Evolutionary conservation across 805 yeast genomes (phyloP).

Genomic region (Sugiyamaella marilandica): DNA sequence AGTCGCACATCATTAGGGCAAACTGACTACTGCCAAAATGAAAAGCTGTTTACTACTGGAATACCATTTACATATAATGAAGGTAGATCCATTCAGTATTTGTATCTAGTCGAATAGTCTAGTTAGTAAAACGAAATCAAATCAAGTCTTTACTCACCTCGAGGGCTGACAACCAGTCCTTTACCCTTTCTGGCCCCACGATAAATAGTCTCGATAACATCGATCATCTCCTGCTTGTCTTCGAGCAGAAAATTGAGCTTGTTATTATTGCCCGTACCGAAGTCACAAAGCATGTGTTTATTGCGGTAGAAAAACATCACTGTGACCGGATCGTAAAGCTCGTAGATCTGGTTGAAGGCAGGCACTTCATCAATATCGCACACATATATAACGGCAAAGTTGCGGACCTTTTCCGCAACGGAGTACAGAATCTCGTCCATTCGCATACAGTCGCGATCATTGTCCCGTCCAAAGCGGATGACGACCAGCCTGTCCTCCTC

Average conservation of each 20-base stretch:
- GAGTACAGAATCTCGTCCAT: conserved; percentile 84
- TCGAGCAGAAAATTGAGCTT: conserved; percentile 77
- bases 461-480: conserved; percentile 80
- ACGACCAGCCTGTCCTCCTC: conserved; percentile 88
- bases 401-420: conserved; percentile 76
- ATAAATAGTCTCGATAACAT: conserved; percentile 82
- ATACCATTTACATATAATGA: too few species aligned
- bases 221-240: conserved; percentile 85
- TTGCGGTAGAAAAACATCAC: conserved; percentile 91
- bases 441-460: conserved; percentile 71
- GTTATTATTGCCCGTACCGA: conserved; percentile 96
- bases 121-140: conserved; percentile 1
- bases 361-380: conserved; percentile 88
- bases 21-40: too few species aligned
- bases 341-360: conserved; percentile 88
- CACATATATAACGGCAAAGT: conserved; percentile 81
- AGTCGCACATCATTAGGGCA: too few species aligned
- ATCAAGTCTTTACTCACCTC: conserved; percentile 25
- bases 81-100: conserved; percentile 16
- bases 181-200: conserved; percentile 90
- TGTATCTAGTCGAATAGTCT: conserved; percentile 25
- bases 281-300: conserved; percentile 96
- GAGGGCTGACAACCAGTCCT: conserved; percentile 84
- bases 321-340: conserved; percentile 82
- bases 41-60: too few species aligned